Evolutionary conservation across 257 asterid species (phyloP), one percentile per base, ranked within the genome.

Genomic region (Capsicum rhomboideum): DNA sequence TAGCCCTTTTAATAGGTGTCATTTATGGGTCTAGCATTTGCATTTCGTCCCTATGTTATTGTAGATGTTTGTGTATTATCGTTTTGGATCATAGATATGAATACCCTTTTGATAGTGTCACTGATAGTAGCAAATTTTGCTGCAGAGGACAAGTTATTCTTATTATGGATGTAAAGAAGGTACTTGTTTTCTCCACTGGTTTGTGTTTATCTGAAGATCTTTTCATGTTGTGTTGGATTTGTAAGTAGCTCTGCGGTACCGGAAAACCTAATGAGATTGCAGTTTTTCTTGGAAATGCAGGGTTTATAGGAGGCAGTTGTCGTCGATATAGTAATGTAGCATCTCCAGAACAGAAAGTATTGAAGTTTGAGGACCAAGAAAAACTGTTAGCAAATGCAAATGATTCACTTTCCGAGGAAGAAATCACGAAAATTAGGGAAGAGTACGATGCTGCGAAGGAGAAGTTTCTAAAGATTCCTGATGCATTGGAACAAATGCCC

Each of bases 401-500:
- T 26, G 86, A 78, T 83, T 82, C 83, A n/a, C 67, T 61, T 42
- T 83, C 83, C 61, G 92, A 84, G 86, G 91, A 91, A 79, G 95
- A 92, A 84, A 84, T 96, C 86, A 86, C 88, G 49, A 88, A 90
- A 79, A 91, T 96, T 78, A 89, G 92, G 84, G 86, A 80, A 23
- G 97, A 88, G 81, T 96, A 88, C 82, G 83, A 86, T 85, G 91
- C 89, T 71, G 97, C 97, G 9, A 96, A 92, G 89, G 91, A 90
- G 85, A 90, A 86, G 85, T 96, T 96, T 85, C 92, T 86, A 61
- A 90, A 85, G 85, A 87, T 91, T 78, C 99, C 99, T 8, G 94
- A 92, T 80, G 90, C 93, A 7, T 80, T 96, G 85, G 88, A 86
- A 68, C 92, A 89, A 84, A 96, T 94, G 92, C 96, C 97, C 28